Conservation (phyloP, 1,284 basidiomycete genomes). For the Cutaneotrichosporon sp. region DNA sequence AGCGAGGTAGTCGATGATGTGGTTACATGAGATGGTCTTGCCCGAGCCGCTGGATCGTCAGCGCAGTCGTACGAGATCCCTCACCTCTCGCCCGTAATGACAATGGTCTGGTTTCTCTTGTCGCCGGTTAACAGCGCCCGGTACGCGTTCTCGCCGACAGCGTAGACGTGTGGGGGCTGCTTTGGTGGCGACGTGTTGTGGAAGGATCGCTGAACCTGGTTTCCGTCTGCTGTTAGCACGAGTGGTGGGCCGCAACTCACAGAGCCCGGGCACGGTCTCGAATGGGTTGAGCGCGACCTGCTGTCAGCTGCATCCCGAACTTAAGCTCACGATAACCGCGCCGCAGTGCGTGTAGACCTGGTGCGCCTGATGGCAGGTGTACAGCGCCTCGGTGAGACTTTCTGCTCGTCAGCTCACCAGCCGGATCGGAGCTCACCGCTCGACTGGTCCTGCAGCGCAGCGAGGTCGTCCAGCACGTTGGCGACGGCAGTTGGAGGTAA, state of each 20-base stretch:
- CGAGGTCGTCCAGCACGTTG: constrained; percentile 4
- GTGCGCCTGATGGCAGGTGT: constrained; percentile 13
- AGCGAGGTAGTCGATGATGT: constrained; percentile 26
- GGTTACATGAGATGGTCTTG: constrained; percentile 26
- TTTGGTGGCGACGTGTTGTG: constrained; percentile 17
- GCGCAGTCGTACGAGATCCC: background rate
- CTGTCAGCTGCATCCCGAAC: no score
- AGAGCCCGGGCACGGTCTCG: constrained; percentile 18
- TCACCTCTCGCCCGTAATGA: constrained; percentile 28
- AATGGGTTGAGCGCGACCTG: constrained; percentile 26
- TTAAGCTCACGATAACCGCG: constrained; percentile 19
- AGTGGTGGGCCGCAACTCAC: constrained; percentile 12
- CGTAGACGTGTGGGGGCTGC: constrained; percentile 24
- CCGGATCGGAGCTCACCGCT: background rate
- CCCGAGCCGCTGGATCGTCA: constrained; percentile 20
- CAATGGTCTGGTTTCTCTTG: constrained; percentile 22
- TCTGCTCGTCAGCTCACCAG: constrained; percentile 6
- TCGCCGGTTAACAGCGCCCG: constrained; percentile 14
- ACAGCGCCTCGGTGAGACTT: constrained; percentile 22
- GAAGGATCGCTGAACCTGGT: constrained; percentile 14
- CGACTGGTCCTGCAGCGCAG: constrained; percentile 12
- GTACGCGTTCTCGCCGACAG: constrained; percentile 23
- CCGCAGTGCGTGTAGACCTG: constrained; percentile 25
- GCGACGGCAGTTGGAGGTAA: background rate
- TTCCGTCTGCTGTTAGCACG: constrained; percentile 13